These are phyloP conservation scores for Sequoia sempervirens DNA, from an alignment of 75 land plant species.

Conservation along the genomic window DNA sequence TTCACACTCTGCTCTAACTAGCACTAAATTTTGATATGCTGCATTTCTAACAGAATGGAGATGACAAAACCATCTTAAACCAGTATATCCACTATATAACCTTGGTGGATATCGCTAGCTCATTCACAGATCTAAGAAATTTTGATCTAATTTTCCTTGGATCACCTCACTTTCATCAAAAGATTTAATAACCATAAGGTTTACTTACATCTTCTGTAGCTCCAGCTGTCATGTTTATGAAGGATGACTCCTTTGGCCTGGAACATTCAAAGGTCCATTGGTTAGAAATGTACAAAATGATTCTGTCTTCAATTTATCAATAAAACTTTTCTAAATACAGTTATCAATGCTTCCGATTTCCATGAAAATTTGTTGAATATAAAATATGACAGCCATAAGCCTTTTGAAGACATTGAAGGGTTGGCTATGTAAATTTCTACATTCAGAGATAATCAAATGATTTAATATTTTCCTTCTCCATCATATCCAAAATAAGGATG, in stretches of 20 bases:
- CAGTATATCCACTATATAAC: not conserved
- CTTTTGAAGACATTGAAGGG: not conserved
- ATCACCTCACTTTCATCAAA: not conserved
- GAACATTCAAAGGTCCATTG: not conserved
- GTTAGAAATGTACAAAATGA: conserved; percentile 4
- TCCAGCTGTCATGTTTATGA: conserved; percentile 73
- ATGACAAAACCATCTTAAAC: not conserved
- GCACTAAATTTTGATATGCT: not conserved
- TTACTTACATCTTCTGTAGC: conserved; percentile 37
- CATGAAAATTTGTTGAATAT: not conserved
- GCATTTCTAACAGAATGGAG: not conserved
- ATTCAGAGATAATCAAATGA: not conserved
- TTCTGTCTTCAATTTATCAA: not conserved
- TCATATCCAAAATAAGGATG: not conserved
- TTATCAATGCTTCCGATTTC: not conserved
- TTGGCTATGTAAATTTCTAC: not conserved
- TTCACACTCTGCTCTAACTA: not conserved
- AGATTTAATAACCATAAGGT: not conserved
- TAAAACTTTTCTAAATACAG: not conserved
- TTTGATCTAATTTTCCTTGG: not conserved
- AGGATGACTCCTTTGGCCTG: conserved; percentile 62
- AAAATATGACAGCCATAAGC: not conserved
- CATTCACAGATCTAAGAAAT: not conserved
- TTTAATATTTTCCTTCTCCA: not conserved
- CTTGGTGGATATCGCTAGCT: not conserved